Conservation (phyloP, 805 yeast species). For the Saccharomyces paradoxus region DNA sequence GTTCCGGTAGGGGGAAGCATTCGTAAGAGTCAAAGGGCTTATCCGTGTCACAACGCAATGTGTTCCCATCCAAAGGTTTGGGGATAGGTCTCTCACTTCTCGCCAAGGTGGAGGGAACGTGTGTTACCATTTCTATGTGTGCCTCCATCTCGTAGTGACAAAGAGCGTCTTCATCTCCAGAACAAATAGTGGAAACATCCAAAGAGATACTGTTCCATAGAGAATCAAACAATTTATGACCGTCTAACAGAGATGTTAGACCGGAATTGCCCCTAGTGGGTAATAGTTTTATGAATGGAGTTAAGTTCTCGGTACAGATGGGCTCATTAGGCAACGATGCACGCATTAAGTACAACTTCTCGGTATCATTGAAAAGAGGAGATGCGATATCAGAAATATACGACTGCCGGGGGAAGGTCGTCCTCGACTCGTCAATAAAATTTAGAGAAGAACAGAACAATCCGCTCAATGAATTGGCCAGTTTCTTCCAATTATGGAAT, state of each 20-base stretch:
- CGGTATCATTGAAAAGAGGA: conserved; percentile 21
- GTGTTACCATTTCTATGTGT: conserved; percentile 61
- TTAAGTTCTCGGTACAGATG: conserved; percentile 90
- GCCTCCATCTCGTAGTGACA: conserved; percentile 56
- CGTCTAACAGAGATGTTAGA: conserved; percentile 73
- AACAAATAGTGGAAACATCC: conserved; percentile 57
- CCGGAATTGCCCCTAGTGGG: conserved; percentile 94
- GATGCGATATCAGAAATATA: conserved; percentile 18
- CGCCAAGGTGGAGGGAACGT: conserved; percentile 59
- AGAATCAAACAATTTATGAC: conserved; percentile 83
- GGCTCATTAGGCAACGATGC: conserved; percentile 94
- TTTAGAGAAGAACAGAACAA: conserved; percentile 91
- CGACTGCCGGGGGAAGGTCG: conserved; percentile 55
- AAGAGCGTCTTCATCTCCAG: conserved; percentile 17
- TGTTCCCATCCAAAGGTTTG: conserved; percentile 61
- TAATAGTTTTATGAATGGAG: conserved; percentile 81
- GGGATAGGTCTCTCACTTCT: conserved; percentile 66
- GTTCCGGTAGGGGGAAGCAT: conserved; percentile 71
- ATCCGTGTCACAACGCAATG: conserved; percentile 62
- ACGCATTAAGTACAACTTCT: conserved; percentile 46
- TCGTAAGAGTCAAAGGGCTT: conserved; percentile 54
- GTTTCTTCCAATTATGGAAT: conserved; percentile 54
- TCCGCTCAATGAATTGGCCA: conserved; percentile 76
- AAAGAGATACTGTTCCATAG: conserved; percentile 92
- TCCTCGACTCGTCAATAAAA: conserved; percentile 70